Conservation (phyloP, 2,329 filamentous ascomycete genomes). For the Curvularia sp. region DNA sequence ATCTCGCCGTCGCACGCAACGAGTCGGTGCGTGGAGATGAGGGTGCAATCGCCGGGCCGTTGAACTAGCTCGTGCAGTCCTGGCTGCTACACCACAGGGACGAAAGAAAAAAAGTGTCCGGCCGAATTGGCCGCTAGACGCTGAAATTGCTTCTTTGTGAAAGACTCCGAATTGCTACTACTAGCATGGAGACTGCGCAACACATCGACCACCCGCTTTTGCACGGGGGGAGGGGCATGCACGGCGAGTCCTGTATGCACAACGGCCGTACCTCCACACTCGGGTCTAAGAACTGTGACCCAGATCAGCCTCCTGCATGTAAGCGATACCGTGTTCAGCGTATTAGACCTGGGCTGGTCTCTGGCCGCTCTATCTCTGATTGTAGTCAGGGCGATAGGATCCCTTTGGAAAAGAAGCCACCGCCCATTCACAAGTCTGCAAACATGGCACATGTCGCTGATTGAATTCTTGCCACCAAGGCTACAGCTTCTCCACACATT, state of each 20-base stretch:
- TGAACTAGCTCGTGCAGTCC: conserved; percentile 27
- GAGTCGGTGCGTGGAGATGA: conserved; percentile 11
- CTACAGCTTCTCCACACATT: conserved; percentile 4
- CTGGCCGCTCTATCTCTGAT: conserved; percentile 13
- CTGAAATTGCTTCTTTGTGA: conserved; percentile 22
- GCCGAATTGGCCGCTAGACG: conserved; percentile 22
- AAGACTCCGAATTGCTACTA: conserved; percentile 21
- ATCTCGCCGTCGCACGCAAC: conserved; percentile 18
- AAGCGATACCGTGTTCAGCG: conserved; percentile 17
- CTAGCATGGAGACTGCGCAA: conserved; percentile 25
- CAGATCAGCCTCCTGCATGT: conserved; percentile 32
- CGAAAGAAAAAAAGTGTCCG: conserved; percentile 16
- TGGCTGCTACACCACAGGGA: conserved; percentile 19
- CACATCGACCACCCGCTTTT: conserved; percentile 14
- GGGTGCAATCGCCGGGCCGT: conserved; percentile 32
- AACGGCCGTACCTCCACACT: conserved; percentile 40
- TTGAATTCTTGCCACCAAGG: background rate
- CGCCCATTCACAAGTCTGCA: background rate
- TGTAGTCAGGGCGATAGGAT: background rate
- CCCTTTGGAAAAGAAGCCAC: conserved; percentile 1
- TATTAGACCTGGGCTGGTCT: conserved; percentile 21
- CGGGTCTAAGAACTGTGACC: conserved; percentile 16
- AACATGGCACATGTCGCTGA: background rate
- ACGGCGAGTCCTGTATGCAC: conserved; percentile 20
- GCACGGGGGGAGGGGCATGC: conserved; percentile 14